phyloP scores from a whole-genome alignment of 495 filamentous ascomycete species.

The Trypethelium eluteriae region DNA sequence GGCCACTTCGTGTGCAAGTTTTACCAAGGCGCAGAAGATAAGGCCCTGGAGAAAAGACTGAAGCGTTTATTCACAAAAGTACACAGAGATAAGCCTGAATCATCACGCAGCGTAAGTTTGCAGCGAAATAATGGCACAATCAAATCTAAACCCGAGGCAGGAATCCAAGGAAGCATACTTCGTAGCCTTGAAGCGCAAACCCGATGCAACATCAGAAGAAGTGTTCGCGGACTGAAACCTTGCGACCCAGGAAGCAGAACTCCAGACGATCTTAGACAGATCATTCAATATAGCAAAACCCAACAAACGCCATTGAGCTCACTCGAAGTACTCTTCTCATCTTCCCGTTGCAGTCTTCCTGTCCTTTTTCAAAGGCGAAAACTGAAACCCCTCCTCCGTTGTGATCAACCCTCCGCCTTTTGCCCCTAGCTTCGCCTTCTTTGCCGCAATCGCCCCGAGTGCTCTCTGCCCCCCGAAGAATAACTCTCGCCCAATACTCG shows the following conservation, averaged over 20 bases:
- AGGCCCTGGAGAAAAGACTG: constrained; percentile 61
- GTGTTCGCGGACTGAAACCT: constrained; percentile 30
- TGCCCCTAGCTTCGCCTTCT: constrained; percentile 7
- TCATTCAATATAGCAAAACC: not conserved
- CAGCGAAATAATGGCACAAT: not conserved
- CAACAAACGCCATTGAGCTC: constrained; percentile 12
- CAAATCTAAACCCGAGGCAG: constrained; percentile 41
- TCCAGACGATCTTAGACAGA: not conserved
- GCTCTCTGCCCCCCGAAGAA: constrained; percentile 25
- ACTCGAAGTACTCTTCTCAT: constrained; percentile 10
- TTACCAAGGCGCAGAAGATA: constrained; percentile 84
- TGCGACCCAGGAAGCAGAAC: not conserved
- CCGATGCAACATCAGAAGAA: constrained; percentile 35
- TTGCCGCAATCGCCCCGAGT: constrained; percentile 29
- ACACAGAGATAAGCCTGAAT: constrained; percentile 77
- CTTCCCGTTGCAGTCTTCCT: constrained; percentile 42
- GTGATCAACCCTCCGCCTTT: constrained; percentile 35
- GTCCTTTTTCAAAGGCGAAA: constrained; percentile 79
- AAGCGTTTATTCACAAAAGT: constrained; percentile 70
- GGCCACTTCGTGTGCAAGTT: constrained; percentile 97
- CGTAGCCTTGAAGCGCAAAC: constrained; percentile 60
- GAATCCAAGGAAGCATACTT: constrained; percentile 89
- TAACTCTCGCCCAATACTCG: constrained; percentile 20
- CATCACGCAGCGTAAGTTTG: constrained; percentile 67
- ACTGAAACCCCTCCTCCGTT: constrained; percentile 41